Evolutionary conservation across 2,329 filamentous ascomycete species (phyloP).

Genomic region (Raffaelea arxii): DNA sequence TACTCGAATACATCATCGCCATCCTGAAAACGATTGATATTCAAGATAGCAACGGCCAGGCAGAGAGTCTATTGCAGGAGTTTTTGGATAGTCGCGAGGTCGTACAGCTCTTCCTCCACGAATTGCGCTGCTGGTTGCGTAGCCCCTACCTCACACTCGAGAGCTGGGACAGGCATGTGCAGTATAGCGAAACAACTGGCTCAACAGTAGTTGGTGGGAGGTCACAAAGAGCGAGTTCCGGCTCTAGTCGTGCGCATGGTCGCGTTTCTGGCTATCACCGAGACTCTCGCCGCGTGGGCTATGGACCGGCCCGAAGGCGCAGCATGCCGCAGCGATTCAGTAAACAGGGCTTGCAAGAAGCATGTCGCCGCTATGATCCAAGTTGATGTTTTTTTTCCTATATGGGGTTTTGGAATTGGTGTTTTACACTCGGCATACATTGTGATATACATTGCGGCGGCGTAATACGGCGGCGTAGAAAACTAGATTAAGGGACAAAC

Average conservation of each 20-base stretch:
- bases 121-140: constrained; percentile 70
- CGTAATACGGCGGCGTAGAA: too few relatives aligned
- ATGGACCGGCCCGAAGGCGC: not conserved
- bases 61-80: constrained; percentile 68
- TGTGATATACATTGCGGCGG: too few relatives aligned
- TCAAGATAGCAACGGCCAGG: constrained; percentile 67
- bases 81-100: constrained; percentile 68
- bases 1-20: constrained; percentile 77
- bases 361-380: constrained; percentile 7
- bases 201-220: too few relatives aligned
- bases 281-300: not conserved
- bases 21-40: constrained; percentile 77
- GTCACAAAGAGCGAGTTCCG: too few relatives aligned
- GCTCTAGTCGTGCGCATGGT: too few relatives aligned
- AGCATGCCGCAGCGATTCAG: not conserved
- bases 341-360: constrained; percentile 2
- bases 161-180: constrained; percentile 73
- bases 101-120: constrained; percentile 71
- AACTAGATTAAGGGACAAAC: too few relatives aligned
- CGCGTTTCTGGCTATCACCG: too few relatives aligned
- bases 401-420: too few relatives aligned
- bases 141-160: constrained; percentile 65
- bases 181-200: too few relatives aligned
- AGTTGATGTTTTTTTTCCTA: too few relatives aligned
- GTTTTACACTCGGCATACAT: too few relatives aligned